These are phyloP conservation scores for Spergularia bocconei DNA, from an alignment of 148 eudicot genomes.

Conservation along the genomic window DNA sequence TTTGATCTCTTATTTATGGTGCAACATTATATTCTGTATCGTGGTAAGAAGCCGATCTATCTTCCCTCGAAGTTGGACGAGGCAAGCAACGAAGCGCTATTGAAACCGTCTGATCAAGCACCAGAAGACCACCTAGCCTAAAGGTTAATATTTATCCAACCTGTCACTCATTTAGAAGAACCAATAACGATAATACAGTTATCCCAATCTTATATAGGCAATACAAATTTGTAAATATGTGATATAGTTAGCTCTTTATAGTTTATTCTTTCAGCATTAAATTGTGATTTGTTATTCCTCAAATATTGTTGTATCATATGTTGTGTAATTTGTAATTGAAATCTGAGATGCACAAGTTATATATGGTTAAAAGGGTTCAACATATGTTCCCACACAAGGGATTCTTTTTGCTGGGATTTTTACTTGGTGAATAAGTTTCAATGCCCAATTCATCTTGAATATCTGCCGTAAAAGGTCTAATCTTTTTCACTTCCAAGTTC, in stretches of 20 bases:
- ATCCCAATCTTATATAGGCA: no score
- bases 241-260: no score
- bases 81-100: slow-evolving; percentile 42
- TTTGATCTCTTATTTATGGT: slow-evolving; percentile 71
- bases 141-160: neutral
- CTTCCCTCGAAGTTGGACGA: slow-evolving; percentile 27
- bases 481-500: neutral
- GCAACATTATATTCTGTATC: slow-evolving; percentile 78
- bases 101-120: slow-evolving; percentile 32
- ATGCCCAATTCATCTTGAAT: slow-evolving; percentile 77
- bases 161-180: no score
- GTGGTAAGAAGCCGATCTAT: slow-evolving; percentile 35
- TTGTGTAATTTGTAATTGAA: no score
- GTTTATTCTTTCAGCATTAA: no score
- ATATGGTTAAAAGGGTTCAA: no score
- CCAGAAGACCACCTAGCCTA: slow-evolving; percentile 35
- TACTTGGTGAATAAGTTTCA: slow-evolving; percentile 81
- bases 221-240: no score
- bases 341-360: no score
- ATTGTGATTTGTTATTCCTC: no score
- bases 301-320: no score
- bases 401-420: slow-evolving; percentile 71
- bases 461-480: slow-evolving; percentile 71
- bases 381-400: no score
- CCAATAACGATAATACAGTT: no score